phyloP scores from a whole-genome alignment of 179 eudicot species.

The Beta corolliflora region DNA sequence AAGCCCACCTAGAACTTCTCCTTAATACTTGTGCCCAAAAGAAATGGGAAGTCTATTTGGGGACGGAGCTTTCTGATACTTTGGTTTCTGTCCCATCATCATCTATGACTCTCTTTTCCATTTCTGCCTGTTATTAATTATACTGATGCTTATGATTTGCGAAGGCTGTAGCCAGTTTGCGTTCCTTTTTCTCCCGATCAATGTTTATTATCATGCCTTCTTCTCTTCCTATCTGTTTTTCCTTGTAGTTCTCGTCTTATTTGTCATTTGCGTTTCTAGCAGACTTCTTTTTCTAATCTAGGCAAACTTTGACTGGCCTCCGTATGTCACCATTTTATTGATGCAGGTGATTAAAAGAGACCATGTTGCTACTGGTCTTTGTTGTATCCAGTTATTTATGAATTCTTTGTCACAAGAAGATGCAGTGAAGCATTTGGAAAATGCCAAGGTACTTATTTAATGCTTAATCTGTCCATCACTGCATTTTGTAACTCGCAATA shows the following conservation, averaged over 20 bases:
- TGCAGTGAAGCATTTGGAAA: conserved; percentile 85
- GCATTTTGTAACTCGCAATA: background rate
- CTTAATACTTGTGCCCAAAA: too few species aligned
- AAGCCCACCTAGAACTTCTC: too few species aligned
- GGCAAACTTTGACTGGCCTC: conserved; percentile 14
- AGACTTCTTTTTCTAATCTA: background rate
- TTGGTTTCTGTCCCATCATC: background rate
- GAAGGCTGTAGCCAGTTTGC: background rate
- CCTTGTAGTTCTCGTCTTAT: background rate
- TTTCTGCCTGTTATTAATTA: conserved; percentile 2
- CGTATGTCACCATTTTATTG: conserved; percentile 23
- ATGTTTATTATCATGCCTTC: background rate
- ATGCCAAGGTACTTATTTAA: conserved; percentile 63
- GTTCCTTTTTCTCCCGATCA: background rate
- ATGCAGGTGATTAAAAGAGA: conserved; percentile 86
- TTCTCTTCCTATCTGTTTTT: background rate
- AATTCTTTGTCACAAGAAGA: conserved; percentile 87
- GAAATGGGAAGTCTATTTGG: background rate
- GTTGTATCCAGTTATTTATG: conserved; percentile 93
- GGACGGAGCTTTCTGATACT: background rate
- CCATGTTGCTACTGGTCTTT: conserved; percentile 98
- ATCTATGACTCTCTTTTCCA: background rate
- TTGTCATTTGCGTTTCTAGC: background rate
- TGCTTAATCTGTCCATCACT: background rate
- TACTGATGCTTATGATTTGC: background rate